Base-by-base conservation (phyloP, 306 rosid species). In the Arachis hypogaea region DNA sequence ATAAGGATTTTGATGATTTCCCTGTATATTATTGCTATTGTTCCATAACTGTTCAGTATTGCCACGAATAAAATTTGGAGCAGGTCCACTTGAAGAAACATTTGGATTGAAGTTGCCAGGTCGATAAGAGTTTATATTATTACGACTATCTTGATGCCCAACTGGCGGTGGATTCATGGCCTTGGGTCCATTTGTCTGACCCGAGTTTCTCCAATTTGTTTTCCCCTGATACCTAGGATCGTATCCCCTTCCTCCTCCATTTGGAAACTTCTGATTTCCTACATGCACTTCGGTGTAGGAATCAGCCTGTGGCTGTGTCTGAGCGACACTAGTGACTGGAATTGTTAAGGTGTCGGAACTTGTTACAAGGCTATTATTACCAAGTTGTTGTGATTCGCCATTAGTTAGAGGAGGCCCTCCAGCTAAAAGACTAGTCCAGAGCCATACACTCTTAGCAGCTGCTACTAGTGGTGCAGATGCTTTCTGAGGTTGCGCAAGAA, bases 401-500 rank as follows among this genome's bases (percentile, higher is more conserved):
- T 56, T 81, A 9, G 86, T 62, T 16, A 87, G 81, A 7, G 98
- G 98, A 30, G 85, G 58, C 6, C 98, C 98, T 72, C 97, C 98
- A 2, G 86, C 88, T 38, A 84, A 73, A 46, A 93, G 96, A 81
- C 76, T 89, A 16, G 95, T 87, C 98, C 98, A 93, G 58, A 89
- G 98, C 98, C 98, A 93, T 43, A 93, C 92, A 60, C 84, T 91
- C 88, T 86, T 93, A 11, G 98, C 98, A 6, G 98, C 98, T 49
- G 97, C 97, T 2, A 93, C 82, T 40, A 93, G 82, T 6, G 98
- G 91, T 1, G 87, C 96, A 16, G 98, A 91, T 47, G 98, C 98
- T 68, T 89, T 85, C 49, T 80, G 93, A 29, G 98, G 98, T 36
- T 90, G 98, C 7, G 98, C 98, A 7, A 93, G 87, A 79, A 93